Base-by-base conservation (phyloP, 495 filamentous ascomycete genomes). In the Penicillium cosmopolitanum region DNA sequence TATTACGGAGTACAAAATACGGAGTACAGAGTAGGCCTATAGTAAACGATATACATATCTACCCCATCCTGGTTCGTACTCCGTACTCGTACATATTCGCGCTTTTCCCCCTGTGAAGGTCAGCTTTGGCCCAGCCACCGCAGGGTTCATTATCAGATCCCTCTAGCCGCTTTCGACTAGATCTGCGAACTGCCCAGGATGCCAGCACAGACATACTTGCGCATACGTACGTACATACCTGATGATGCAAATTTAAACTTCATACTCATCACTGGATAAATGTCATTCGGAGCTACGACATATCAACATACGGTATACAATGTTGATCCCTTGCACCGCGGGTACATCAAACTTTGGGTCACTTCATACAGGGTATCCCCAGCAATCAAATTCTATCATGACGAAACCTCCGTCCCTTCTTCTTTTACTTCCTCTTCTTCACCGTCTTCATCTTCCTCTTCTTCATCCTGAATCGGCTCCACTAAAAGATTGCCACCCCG, bases 401-500 rank as follows among this genome's bases (percentile, higher is more conserved):
- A 60, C 55, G 58, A 50, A 57, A 62, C 48, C 25, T 55, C 60
- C 25, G 54, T 56, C 25, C 60, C 61, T 13, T 61, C 67, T 16
- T 64, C 63, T 23, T 68, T 64, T 15, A 63, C 67, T 16, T 64
- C 63, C 31, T 69, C 66, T 16, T 65, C 70, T 25, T 82, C 78
- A 4, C 80, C 79, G 5, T 87, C 84, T 16, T 66, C 70, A 18
- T 82, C 79, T 6, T 80, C 79, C 5, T 87, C 84, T 12, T 85
- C 82, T 11, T 85, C 84, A 6, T 85, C 82, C 19, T 78, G 76
- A 42, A 84, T 84, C 5, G 77, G 74, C 66, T 98, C 95, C 3
- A 97, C 93, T 19, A 98, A 87, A 25, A 98, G 75, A 73, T 93
- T 98, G 1, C 88, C 93, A 55, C 89, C 94, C 54, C 88, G 82